Base-by-base conservation (phyloP, 1,284 basidiomycete genomes). In the Ceratobasidium sp. region DNA sequence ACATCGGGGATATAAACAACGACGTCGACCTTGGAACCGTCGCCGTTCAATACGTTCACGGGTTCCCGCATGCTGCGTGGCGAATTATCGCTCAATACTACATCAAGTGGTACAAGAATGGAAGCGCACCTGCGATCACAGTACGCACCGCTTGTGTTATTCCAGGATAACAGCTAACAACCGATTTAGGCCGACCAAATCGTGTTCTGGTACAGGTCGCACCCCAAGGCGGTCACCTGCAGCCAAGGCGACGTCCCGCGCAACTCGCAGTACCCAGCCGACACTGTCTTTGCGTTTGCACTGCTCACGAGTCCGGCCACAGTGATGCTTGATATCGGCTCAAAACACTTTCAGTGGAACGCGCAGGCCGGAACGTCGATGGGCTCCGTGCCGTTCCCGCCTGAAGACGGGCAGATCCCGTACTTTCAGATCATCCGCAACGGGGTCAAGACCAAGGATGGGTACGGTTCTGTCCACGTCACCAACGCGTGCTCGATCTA, bases 171-270 rank as follows among this genome's bases (percentile, higher is more conserved):
- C 20, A 33, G 41, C 60, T 20, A 33, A 35, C n/a, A 5, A 23
- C 2, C 14, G 46, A 23, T 38, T 7, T 41, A 77, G 74, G 77
- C 81, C 27, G 84, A 85, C 64, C 78, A 81, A 67, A 81, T 85
- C 5, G 82, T 85, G 4, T 85, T 83, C 80, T 85, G 84, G 84
- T 85, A 84, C 79, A 82, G 84, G 33, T 80, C 81, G 35, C 81
- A 83, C 68, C 84, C 84, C 27, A 85, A 84, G 67, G 78, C 59
- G 52, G 80, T 82, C 3, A 79, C 78, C 0, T 84, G 84, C 78
- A 80, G 78, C 68, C 80, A 80, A 18, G 83, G 84, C 14, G 79
- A 82, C 18, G 80, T 80, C 1, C 85, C 85, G 1, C 81, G 85
- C 77, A 84, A 84, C 33, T 82, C 79, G 41, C 81, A 83, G 20